phyloP scores from a whole-genome alignment of 441 rosid genomes.

The Metrosideros polymorpha region DNA sequence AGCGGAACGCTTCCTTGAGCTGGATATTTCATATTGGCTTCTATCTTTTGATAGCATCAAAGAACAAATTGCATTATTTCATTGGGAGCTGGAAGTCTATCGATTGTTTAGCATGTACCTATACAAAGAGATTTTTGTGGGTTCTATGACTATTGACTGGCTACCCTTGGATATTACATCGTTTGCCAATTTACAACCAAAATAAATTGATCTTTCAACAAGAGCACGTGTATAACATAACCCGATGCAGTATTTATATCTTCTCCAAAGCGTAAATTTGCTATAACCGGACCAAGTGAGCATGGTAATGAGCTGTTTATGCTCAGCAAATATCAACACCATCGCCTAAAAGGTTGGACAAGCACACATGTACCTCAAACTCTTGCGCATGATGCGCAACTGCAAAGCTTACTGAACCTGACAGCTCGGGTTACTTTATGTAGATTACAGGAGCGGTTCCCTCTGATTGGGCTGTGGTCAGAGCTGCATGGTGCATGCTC shows the following conservation, averaged over 20 bases:
- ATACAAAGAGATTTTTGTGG: neutral
- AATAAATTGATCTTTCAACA: neutral
- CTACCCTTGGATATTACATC: neutral
- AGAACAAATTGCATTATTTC: neutral
- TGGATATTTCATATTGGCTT: neutral
- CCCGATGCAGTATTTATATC: neutral
- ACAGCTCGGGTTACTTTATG: neutral
- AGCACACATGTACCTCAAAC: neutral
- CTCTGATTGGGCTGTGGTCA: neutral
- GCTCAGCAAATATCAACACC: neutral
- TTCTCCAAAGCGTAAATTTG: neutral
- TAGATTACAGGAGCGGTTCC: neutral
- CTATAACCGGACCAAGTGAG: neutral
- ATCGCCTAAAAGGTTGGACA: neutral
- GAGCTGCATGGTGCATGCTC: neutral
- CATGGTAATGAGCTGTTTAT: neutral
- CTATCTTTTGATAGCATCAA: neutral
- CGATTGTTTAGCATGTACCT: neutral
- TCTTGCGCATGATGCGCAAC: neutral
- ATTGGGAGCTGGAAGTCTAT: neutral
- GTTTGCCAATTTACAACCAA: neutral
- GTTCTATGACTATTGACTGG: neutral
- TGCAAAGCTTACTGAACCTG: neutral
- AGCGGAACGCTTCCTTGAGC: neutral
- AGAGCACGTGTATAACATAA: neutral